A percentile compares a stretch with the other conserved stretches of the same genome.
Evolutionary conservation across 345 rosid species (phyloP).

Genomic region (Linum lewisii): DNA sequence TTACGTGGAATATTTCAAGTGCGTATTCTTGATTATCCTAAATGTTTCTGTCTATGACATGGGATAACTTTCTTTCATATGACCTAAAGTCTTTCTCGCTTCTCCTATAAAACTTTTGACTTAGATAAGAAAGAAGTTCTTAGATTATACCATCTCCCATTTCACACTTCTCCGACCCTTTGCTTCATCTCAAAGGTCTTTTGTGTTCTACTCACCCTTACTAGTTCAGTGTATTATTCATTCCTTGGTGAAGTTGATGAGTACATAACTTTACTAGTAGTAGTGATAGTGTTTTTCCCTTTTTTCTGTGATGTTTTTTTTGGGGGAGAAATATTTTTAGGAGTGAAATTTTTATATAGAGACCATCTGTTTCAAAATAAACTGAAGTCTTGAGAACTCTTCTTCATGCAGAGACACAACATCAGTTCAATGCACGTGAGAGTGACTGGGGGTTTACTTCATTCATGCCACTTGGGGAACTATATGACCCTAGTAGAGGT

Average conservation of each 20-base stretch:
- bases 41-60: neutral
- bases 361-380: slow-evolving; percentile 2
- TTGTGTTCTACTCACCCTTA: neutral
- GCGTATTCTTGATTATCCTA: neutral
- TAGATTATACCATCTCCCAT: neutral
- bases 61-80: neutral
- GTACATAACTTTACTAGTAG: neutral
- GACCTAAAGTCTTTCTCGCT: neutral
- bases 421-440: slow-evolving; percentile 84
- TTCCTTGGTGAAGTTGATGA: neutral
- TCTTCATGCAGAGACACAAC: slow-evolving; percentile 61
- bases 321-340: neutral
- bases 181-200: neutral
- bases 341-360: neutral
- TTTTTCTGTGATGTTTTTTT: neutral
- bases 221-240: neutral
- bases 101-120: no score
- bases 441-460: slow-evolving; percentile 96
- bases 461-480: slow-evolving; percentile 85
- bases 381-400: neutral
- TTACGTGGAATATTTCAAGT: neutral
- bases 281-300: neutral
- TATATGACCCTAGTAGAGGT: slow-evolving; percentile 83
- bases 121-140: neutral
- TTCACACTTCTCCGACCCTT: neutral